Base-by-base conservation (phyloP, 805 yeast genomes). In the Blastobotrys mokoenaii region DNA sequence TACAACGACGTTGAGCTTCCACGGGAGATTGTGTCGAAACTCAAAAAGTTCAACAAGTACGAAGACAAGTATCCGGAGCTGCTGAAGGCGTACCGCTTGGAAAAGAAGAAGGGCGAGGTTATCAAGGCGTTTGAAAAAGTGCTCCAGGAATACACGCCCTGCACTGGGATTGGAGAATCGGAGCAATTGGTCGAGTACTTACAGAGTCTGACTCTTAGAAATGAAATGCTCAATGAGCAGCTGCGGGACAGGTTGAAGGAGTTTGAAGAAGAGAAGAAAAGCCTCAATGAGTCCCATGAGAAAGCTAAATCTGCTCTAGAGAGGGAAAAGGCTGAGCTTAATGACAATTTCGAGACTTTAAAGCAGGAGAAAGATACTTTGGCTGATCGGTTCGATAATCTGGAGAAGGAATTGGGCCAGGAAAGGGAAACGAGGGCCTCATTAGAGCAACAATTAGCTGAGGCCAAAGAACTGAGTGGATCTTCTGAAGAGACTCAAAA, bases 1-100 rank as follows among this genome's bases (percentile, higher is more conserved):
- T 15, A 14, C 16, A 32, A 43, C 7, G 20, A 16, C 12, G 38
- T 15, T 12, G 71, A 70, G 2, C 59, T 83, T 30, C 77, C 86
- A 0, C 72, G 74, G 2, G 77, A 74, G 3, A 64, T 87, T 14
- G 73, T 74, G 48, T 64, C 79, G 4, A 83, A 81, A 56, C 63
- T 88, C 62, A 73, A 73, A 46, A 89, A 86, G 66, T 85, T 84
- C 57, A 77, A 73, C 46, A 88, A 87, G 61, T 90, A 89, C 62
- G 97, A 90, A 61, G 83, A 82, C 42, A 88, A 87, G 61, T 90
- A 93, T 59, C 98, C 98, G 35, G 57, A 54, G 37, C 68, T 90
- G 12, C 71, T 88, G 42, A 82, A 82, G 38, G 96, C 97, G 0
- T 93, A 86, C 66, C 84, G 87, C 58, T 67, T 72, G 1, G 96